A percentile compares a stretch with the other conserved stretches of the same genome.
These are phyloP conservation scores for Aschersonia sp. DNA, from an alignment of 2,329 filamentous ascomycete genomes.

Conservation along the genomic window DNA sequence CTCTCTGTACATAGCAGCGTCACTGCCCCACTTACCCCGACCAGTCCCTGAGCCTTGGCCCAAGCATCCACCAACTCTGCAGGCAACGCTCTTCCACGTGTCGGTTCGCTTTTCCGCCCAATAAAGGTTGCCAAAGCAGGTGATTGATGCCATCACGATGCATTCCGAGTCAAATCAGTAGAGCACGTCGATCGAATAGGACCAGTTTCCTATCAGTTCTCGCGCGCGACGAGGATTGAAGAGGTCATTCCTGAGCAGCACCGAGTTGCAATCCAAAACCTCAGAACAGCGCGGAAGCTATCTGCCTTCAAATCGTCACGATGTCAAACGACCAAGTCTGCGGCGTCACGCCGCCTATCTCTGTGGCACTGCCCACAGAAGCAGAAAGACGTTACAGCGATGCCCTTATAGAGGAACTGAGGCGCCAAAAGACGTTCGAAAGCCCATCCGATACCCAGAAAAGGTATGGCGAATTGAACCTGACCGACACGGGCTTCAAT, in stretches of 20 bases:
- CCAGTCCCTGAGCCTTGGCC: background rate
- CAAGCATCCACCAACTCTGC: background rate
- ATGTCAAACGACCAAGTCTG: conserved; percentile 25
- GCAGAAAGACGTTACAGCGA: conserved; percentile 65
- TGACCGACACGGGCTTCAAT: background rate
- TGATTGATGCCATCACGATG: too few relatives aligned
- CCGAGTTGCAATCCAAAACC: too few relatives aligned
- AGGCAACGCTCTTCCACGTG: background rate
- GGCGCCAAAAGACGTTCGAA: conserved; percentile 85
- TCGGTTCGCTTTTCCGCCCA: background rate
- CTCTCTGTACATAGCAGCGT: background rate
- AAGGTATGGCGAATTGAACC: conserved; percentile 36
- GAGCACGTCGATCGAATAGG: too few relatives aligned
- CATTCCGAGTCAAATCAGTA: too few relatives aligned
- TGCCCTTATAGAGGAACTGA: conserved; percentile 69
- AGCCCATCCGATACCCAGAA: conserved; percentile 67
- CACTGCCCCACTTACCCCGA: background rate
- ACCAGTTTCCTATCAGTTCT: too few relatives aligned
- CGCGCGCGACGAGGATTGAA: too few relatives aligned
- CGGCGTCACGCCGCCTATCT: conserved; percentile 78
- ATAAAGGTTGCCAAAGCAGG: background rate
- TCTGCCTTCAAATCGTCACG: background rate
- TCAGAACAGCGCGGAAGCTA: too few relatives aligned
- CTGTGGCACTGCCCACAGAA: conserved; percentile 58
- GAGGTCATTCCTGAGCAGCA: too few relatives aligned